These are phyloP conservation scores for Mrakia blollopis DNA, from an alignment of 768 basidiomycete genomes.

Conservation along the genomic window DNA sequence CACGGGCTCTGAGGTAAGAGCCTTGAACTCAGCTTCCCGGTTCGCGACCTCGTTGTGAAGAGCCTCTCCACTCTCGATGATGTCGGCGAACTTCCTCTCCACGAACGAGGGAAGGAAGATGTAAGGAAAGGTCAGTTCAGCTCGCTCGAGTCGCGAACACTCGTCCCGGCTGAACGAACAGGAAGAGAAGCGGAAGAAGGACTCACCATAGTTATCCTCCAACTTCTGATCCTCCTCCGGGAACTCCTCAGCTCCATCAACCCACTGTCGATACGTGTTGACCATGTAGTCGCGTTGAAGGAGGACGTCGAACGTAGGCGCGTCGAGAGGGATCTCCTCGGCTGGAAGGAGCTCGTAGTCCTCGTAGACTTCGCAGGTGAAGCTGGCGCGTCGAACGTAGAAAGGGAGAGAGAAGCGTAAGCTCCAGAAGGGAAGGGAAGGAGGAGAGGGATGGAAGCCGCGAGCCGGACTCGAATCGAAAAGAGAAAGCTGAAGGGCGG, in stretches of 20 bases:
- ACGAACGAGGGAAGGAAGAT: background rate
- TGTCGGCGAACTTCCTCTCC: slow-evolving; percentile 26
- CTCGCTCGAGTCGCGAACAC: background rate
- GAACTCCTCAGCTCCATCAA: slow-evolving; percentile 54
- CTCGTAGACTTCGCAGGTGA: slow-evolving; percentile 37
- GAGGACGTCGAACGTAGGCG: slow-evolving; percentile 39
- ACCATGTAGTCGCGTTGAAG: slow-evolving; percentile 39
- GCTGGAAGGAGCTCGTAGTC: slow-evolving; percentile 41
- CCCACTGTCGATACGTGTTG: slow-evolving; percentile 41
- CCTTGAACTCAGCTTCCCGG: slow-evolving; percentile 12
- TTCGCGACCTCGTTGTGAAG: slow-evolving; percentile 13
- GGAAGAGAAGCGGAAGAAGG: background rate
- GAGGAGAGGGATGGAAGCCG: background rate
- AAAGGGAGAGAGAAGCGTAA: slow-evolving; percentile 11
- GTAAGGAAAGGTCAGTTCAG: background rate
- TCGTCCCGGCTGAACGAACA: background rate
- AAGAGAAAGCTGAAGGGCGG: no score
- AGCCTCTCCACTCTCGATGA: slow-evolving; percentile 14
- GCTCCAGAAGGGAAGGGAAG: no score
- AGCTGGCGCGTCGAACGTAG: slow-evolving; percentile 39
- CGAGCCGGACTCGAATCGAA: background rate
- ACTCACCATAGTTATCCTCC: slow-evolving; percentile 58
- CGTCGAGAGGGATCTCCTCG: slow-evolving; percentile 38
- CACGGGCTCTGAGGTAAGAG: slow-evolving; percentile 1
- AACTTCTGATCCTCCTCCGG: slow-evolving; percentile 56